Conservation (phyloP, 257 asterid genomes). For the Primulina huaijiensis region DNA sequence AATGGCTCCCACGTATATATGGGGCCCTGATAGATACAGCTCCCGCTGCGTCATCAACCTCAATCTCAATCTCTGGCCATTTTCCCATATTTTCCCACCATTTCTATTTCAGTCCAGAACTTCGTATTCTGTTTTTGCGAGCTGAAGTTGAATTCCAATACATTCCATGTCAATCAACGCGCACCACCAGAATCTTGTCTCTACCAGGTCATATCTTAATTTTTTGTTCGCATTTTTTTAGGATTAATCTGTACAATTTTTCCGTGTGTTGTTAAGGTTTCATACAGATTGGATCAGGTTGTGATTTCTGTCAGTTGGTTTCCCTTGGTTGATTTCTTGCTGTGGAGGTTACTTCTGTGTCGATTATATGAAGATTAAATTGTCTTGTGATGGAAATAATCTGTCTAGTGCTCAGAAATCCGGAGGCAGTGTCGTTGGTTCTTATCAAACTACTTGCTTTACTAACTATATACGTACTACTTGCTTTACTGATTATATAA, state of each 20-base stretch:
- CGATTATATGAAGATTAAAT: constrained; percentile 5
- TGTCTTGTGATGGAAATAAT: not conserved
- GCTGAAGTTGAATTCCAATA: constrained; percentile 5
- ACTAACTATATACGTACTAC: not conserved
- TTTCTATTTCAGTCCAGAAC: constrained; percentile 7
- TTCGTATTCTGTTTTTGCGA: constrained; percentile 9
- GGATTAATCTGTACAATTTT: not conserved
- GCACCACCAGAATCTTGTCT: constrained; percentile 46
- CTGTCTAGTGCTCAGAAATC: constrained; percentile 7
- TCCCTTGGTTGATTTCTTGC: constrained; percentile 2
- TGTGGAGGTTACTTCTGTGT: not conserved
- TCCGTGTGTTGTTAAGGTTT: not conserved
- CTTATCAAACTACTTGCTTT: not conserved
- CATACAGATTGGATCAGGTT: constrained; percentile 10
- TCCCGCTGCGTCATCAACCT: not conserved
- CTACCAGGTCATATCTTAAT: constrained; percentile 44
- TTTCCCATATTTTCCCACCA: constrained; percentile 33
- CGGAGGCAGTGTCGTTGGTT: constrained; percentile 4
- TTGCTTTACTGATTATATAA: constrained; percentile 7
- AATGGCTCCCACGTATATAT: constrained; percentile 7
- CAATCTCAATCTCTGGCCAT: not conserved
- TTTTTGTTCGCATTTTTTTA: not conserved
- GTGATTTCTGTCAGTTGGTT: not conserved
- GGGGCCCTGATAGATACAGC: not conserved
- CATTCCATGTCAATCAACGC: constrained; percentile 54